Evolutionary conservation across 179 eudicot genomes (phyloP).

Genomic region (Silene noctiflora): DNA sequence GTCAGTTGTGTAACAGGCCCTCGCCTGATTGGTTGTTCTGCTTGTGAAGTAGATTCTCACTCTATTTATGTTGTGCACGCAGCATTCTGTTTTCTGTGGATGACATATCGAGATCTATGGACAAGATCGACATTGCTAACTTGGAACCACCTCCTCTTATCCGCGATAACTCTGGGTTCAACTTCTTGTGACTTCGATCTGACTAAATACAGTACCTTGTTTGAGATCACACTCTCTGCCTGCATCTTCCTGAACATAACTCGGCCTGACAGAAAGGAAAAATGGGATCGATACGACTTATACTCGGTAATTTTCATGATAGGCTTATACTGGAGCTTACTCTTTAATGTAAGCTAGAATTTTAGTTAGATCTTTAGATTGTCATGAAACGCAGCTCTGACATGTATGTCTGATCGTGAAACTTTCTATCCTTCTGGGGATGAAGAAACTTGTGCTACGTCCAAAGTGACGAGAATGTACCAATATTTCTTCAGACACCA

Average conservation of each 20-base stretch:
- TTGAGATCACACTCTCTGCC: conserved; percentile 3
- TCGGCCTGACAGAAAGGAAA: neutral
- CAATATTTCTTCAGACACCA: too few relatives aligned
- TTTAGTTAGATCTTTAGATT: conserved; percentile 19
- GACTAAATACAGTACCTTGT: conserved; percentile 26
- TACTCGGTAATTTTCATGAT: neutral
- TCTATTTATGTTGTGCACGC: conserved; percentile 42
- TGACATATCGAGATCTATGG: conserved; percentile 85
- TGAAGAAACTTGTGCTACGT: too few relatives aligned
- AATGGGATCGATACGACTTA: neutral
- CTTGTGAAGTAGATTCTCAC: neutral
- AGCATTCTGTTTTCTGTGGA: conserved; percentile 92
- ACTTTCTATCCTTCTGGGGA: too few relatives aligned
- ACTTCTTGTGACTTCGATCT: conserved; percentile 59
- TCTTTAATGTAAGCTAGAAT: conserved; percentile 3
- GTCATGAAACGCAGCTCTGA: neutral
- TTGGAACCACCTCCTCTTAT: conserved; percentile 64
- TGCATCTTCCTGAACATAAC: conserved; percentile 10
- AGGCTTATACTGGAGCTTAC: neutral
- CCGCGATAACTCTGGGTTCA: conserved; percentile 63
- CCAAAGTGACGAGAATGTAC: too few relatives aligned
- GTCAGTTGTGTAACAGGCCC: neutral
- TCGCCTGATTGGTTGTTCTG: neutral
- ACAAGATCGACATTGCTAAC: conserved; percentile 60
- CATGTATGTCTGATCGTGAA: conserved; percentile 1